Evolutionary conservation across 2,329 filamentous ascomycete genomes (phyloP).

Genomic region (Nothophaeocryptopus gaeumannii): DNA sequence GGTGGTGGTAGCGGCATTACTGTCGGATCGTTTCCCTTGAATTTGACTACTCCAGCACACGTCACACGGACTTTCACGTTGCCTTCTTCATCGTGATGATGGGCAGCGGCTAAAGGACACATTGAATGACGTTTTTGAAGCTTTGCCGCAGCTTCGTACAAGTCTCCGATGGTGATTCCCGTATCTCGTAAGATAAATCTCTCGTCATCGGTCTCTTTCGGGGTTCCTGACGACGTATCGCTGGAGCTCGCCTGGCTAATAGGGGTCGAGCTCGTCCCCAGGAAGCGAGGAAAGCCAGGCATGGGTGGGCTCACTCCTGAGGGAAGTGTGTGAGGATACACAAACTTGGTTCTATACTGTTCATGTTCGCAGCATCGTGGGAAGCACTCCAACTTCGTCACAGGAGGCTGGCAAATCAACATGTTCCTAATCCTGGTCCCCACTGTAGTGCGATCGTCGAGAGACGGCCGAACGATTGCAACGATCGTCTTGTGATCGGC

Average conservation of each 20-base stretch:
- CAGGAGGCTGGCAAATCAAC: slow-evolving; percentile 1
- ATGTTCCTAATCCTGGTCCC: background rate
- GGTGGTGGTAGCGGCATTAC: background rate
- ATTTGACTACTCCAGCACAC: background rate
- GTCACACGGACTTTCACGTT: background rate
- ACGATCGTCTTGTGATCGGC: background rate
- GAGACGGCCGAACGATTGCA: background rate
- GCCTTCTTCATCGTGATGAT: background rate
- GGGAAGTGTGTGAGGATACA: background rate
- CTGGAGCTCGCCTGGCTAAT: too few relatives aligned
- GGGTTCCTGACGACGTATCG: too few relatives aligned
- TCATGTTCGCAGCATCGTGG: background rate
- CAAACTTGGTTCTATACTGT: background rate
- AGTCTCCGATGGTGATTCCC: background rate
- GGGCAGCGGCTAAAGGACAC: background rate
- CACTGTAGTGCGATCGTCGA: background rate
- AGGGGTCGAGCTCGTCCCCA: too few relatives aligned
- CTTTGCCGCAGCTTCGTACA: background rate
- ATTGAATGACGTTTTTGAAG: background rate
- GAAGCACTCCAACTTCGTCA: background rate
- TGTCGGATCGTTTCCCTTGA: background rate
- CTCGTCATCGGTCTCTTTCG: background rate
- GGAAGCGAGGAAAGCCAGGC: too few relatives aligned
- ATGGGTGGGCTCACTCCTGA: too few relatives aligned
- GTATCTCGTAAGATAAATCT: background rate